Evolutionary conservation across 2,329 filamentous ascomycete genomes (phyloP).

Genomic region (Colletotrichum tabaci): DNA sequence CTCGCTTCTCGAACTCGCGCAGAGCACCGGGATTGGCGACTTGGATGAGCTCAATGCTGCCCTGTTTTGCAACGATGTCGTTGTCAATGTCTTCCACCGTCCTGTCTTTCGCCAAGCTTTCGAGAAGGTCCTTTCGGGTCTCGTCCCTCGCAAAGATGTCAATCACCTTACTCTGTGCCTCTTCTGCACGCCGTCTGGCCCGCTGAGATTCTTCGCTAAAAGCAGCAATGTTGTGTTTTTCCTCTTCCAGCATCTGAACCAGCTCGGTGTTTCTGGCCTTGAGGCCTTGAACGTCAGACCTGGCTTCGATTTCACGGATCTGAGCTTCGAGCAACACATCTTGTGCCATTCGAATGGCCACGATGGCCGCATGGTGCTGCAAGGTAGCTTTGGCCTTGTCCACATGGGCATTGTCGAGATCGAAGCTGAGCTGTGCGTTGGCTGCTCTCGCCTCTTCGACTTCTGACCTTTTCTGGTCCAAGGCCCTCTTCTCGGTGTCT

Average conservation of each 20-base stretch:
- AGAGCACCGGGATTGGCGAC: constrained; percentile 83
- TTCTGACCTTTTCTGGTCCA: constrained; percentile 58
- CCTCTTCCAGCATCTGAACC: constrained; percentile 64
- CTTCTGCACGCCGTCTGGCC: constrained; percentile 52
- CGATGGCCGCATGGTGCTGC: constrained; percentile 71
- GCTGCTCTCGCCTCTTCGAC: constrained; percentile 58
- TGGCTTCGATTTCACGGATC: constrained; percentile 82
- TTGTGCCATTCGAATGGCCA: constrained; percentile 73
- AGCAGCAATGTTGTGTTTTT: constrained; percentile 56
- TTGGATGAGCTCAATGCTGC: constrained; percentile 85
- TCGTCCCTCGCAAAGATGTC: constrained; percentile 57
- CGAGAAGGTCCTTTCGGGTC: constrained; percentile 58
- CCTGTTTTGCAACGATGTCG: constrained; percentile 81
- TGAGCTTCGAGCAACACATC: constrained; percentile 78
- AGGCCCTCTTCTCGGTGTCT: constrained; percentile 50
- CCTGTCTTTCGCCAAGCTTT: constrained; percentile 62
- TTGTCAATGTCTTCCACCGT: constrained; percentile 76
- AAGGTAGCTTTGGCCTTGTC: constrained; percentile 70
- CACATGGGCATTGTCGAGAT: constrained; percentile 69
- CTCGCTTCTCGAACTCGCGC: constrained; percentile 82
- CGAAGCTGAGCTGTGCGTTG: constrained; percentile 65
- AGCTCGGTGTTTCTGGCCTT: constrained; percentile 75
- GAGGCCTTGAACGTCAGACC: constrained; percentile 83
- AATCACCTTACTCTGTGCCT: constrained; percentile 56
- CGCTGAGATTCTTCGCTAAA: constrained; percentile 58